Base-by-base conservation (phyloP, 306 rosid genomes). In the Glycine latifolia region DNA sequence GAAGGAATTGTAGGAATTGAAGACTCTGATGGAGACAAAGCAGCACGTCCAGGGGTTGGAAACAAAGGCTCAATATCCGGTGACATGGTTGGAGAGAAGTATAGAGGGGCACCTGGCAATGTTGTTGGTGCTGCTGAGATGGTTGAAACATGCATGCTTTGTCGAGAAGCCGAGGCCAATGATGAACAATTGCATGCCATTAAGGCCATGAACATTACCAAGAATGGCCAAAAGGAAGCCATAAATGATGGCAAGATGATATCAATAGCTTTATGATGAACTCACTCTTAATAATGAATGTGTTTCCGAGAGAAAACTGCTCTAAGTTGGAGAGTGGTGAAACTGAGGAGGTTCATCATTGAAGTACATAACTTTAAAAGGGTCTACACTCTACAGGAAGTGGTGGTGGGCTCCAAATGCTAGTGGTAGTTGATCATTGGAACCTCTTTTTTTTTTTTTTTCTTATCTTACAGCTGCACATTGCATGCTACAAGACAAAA, bases 1-100 rank as follows among this genome's bases (percentile, higher is more conserved):
- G 90, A 79, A 70, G 90, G 88, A 49, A 87, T 87, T 10, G 86
- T 87, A 2, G 90, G 90, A 26, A 84, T 10, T 43, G 90, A 81
- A 1, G 86, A 84, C 8, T 87, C 90, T 43, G 86, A 55, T 1
- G 90, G 90, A 69, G 90, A 56, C 20, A 5, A 55, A 75, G 90
- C 86, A 7, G 47, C 59, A 60, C 79, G 37, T 20, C 84, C 80
- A 3, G 90, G 88, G 0, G 88, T 74, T 6, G 90, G 90, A 62
- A 87, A 84, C 44, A 87, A 71, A 3, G 90, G 90, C 14, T 87
- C 88, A 52, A 75, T 84, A 75, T 87, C 88, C 63, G 90, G 90
- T 49, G 90, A 87, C 5, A 87, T 65, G 72, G 88, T 12, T 6
- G 88, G 71, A 73, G 87, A 80, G 15, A 35, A 61, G 7, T 11